These are phyloP conservation scores for Hyphopichia homilentoma DNA, from an alignment of 805 yeast genomes.

Conservation along the genomic window DNA sequence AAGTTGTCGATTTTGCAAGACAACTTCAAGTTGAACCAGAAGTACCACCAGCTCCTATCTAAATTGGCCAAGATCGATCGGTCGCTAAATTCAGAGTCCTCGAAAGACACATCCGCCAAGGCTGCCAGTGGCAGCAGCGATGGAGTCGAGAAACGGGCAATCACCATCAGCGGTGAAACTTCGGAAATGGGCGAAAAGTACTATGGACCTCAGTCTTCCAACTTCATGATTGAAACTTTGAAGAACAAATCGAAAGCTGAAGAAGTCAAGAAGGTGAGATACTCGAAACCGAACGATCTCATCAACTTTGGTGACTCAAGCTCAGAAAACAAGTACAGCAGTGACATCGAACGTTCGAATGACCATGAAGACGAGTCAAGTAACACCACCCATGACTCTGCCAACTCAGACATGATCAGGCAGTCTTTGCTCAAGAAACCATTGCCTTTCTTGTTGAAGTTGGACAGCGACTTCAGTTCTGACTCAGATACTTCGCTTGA, in stretches of 20 bases:
- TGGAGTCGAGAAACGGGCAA: no score
- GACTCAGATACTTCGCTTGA: slow-evolving; percentile 13
- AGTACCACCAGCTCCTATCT: slow-evolving; percentile 8
- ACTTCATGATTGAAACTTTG: slow-evolving; percentile 42
- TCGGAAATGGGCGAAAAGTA: slow-evolving; percentile 40
- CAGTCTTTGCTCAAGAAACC: slow-evolving; percentile 26
- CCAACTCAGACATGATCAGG: slow-evolving; percentile 9
- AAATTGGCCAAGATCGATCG: slow-evolving; percentile 4
- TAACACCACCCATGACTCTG: background rate
- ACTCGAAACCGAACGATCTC: slow-evolving; percentile 1
- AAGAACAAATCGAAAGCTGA: slow-evolving; percentile 11
- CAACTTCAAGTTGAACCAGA: slow-evolving; percentile 14
- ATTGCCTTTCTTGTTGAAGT: slow-evolving; percentile 20
- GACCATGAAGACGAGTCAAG: slow-evolving; percentile 1
- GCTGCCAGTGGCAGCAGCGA: background rate
- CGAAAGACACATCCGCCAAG: background rate
- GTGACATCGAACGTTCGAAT: slow-evolving; percentile 1
- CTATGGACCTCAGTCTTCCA: slow-evolving; percentile 50
- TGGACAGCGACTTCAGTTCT: slow-evolving; percentile 14
- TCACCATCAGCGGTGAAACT: slow-evolving; percentile 31
- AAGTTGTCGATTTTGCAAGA: slow-evolving; percentile 15
- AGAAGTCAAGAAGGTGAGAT: background rate
- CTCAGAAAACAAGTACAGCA: slow-evolving; percentile 1
- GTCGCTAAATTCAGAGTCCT: background rate
- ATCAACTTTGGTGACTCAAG: slow-evolving; percentile 1